Percentiles rank a stretch among this genome's conserved stretches.
phyloP scores from a whole-genome alignment of 148 eudicot genomes.

The Selenicereus undatus region DNA sequence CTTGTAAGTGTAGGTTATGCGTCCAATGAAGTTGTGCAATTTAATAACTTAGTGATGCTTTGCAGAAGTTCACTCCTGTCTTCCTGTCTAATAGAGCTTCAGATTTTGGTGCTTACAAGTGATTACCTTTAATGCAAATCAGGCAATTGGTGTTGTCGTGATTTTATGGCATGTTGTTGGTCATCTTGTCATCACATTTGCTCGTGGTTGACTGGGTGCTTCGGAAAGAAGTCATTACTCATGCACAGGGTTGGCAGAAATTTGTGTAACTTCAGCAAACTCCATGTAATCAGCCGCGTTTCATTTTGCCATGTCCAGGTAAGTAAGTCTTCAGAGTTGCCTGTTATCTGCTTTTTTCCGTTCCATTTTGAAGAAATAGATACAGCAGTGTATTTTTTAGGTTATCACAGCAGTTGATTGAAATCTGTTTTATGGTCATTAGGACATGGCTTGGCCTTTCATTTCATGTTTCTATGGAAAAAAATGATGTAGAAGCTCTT shows the following conservation, averaged over 20 bases:
- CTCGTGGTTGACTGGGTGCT: conserved; percentile 25
- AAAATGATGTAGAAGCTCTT: too few species aligned
- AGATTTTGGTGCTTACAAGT: not conserved
- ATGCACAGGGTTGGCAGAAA: conserved; percentile 24
- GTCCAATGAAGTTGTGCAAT: not conserved
- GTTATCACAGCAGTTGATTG: not conserved
- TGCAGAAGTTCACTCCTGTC: not conserved
- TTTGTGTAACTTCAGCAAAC: conserved; percentile 26
- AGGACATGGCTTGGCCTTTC: too few species aligned
- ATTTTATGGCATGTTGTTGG: conserved; percentile 27
- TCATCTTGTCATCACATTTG: conserved; percentile 21
- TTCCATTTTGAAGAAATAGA: not conserved
- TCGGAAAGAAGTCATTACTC: conserved; percentile 28
- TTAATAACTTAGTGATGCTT: not conserved
- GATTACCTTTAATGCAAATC: not conserved
- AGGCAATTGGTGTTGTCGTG: conserved; percentile 16
- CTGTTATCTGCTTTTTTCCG: not conserved
- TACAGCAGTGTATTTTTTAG: too few species aligned
- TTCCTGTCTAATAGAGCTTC: not conserved
- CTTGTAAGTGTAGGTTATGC: not conserved
- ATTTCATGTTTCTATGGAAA: too few species aligned
- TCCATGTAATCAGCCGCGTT: conserved; percentile 15
- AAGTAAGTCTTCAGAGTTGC: conserved; percentile 31
- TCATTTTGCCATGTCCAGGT: conserved; percentile 41
- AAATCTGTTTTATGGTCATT: not conserved